Percentiles rank a stretch among this genome's conserved stretches.
Evolutionary conservation across 345 rosid species (phyloP).

Genomic region (Camelina sativa): DNA sequence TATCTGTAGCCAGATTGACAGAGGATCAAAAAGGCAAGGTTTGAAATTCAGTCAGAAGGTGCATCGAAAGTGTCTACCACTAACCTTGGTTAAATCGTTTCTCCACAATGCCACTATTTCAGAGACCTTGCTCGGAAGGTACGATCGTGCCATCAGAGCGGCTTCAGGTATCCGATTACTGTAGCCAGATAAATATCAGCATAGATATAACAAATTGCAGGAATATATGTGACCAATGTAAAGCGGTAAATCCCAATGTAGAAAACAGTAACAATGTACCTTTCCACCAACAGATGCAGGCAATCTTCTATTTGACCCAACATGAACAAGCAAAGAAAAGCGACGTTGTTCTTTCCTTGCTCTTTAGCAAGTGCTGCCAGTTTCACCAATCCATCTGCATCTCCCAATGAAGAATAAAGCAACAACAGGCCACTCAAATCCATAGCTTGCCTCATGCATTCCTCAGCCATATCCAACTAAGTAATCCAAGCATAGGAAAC

Average conservation of each 20-base stretch:
- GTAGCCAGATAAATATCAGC: conserved; percentile 46
- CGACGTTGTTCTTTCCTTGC: conserved; percentile 95
- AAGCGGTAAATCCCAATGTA: background rate
- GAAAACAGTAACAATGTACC: conserved; percentile 51
- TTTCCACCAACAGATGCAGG: conserved; percentile 87
- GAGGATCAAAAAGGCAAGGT: conserved; percentile 23
- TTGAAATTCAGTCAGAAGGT: conserved; percentile 2
- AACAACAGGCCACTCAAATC: conserved; percentile 96
- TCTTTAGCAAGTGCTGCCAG: conserved; percentile 83
- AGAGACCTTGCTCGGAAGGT: conserved; percentile 94
- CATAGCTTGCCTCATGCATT: conserved; percentile 83
- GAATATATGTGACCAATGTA: conserved; percentile 26
- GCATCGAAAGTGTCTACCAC: conserved; percentile 17
- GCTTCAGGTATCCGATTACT: conserved; percentile 99
- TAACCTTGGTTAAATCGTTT: conserved; percentile 86
- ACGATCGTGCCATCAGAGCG: conserved; percentile 95
- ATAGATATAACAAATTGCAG: conserved; percentile 14
- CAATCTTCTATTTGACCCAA: conserved; percentile 94
- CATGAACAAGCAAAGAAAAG: conserved; percentile 89
- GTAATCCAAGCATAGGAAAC: conserved; percentile 34
- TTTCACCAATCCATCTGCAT: conserved; percentile 80
- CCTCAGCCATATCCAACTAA: conserved; percentile 97
- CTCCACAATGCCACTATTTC: conserved; percentile 93
- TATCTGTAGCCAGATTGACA: conserved; percentile 54
- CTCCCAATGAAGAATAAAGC: conserved; percentile 95